Evolutionary conservation across 2,329 filamentous ascomycete species (phyloP).

Genomic region (Raffaelea arxii): DNA sequence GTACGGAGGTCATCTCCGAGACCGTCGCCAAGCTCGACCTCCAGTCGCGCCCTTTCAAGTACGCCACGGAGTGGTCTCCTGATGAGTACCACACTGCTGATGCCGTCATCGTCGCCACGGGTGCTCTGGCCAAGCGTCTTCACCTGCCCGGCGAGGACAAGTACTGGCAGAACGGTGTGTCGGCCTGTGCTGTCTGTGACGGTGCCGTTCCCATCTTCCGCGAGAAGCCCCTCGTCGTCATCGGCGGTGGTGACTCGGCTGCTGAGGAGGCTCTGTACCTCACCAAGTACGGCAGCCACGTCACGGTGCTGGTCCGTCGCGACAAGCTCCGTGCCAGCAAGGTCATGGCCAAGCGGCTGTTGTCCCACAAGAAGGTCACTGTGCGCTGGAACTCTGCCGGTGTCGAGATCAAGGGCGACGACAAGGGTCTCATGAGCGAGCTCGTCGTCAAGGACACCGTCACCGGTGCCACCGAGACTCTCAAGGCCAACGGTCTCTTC

Average conservation of each 20-base stretch:
- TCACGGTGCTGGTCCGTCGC: conserved; percentile 84
- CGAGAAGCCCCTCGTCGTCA: conserved; percentile 90
- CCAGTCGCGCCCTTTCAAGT: conserved; percentile 76
- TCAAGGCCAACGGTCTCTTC: conserved; percentile 87
- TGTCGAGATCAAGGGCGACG: conserved; percentile 75
- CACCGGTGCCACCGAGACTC: conserved; percentile 68
- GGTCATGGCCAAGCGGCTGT: conserved; percentile 82
- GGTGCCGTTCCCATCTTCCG: conserved; percentile 95
- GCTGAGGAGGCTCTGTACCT: conserved; percentile 96
- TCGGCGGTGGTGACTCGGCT: conserved; percentile 92
- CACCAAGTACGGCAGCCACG: conserved; percentile 93
- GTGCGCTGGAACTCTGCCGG: conserved; percentile 79
- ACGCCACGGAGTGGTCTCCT: conserved; percentile 83
- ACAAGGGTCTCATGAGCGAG: conserved; percentile 79
- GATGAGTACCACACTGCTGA: conserved; percentile 81
- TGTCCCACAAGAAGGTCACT: conserved; percentile 79
- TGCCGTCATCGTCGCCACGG: conserved; percentile 86
- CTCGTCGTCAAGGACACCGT: conserved; percentile 72
- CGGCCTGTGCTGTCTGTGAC: conserved; percentile 94
- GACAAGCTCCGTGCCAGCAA: conserved; percentile 80
- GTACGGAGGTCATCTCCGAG: conserved; percentile 86
- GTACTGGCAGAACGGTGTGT: conserved; percentile 97
- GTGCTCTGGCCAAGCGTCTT: conserved; percentile 80
- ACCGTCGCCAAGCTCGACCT: conserved; percentile 86
- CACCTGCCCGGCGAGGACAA: conserved; percentile 79